Conservation (phyloP, 148 eudicot species). For the Silene latifolia region DNA sequence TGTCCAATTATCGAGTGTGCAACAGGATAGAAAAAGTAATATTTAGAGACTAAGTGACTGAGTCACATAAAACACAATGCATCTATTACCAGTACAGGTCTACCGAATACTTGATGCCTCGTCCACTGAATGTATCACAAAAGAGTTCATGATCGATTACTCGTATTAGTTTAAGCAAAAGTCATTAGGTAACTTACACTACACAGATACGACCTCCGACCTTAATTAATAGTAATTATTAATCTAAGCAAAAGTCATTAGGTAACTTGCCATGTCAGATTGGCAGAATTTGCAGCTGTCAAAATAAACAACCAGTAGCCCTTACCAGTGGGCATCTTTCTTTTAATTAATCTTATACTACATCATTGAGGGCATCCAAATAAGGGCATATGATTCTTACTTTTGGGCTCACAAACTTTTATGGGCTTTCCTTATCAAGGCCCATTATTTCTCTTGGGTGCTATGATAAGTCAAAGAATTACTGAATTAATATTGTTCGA, state of each 20-base stretch:
- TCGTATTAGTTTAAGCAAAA: not conserved
- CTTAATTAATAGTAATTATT: not conserved
- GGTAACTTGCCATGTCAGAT: slow-evolving; percentile 3
- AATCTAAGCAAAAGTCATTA: slow-evolving; percentile 9
- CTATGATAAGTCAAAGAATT: slow-evolving; percentile 12
- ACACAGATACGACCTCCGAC: too few relatives aligned
- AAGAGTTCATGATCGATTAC: not conserved
- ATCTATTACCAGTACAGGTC: slow-evolving; percentile 9
- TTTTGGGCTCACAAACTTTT: slow-evolving; percentile 28
- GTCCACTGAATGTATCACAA: slow-evolving; percentile 17
- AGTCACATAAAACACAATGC: not conserved
- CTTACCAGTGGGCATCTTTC: slow-evolving; percentile 24
- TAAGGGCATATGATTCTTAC: slow-evolving; percentile 22
- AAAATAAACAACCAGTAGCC: slow-evolving; percentile 18
- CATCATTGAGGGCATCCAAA: slow-evolving; percentile 18
- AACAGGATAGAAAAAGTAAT: too few relatives aligned
- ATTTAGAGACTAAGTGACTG: not conserved
- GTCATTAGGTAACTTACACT: slow-evolving; percentile 6
- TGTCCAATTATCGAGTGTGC: too few relatives aligned
- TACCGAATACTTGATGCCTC: slow-evolving; percentile 19
- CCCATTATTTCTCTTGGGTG: not conserved
- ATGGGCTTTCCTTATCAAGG: slow-evolving; percentile 19
- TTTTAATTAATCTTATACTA: slow-evolving; percentile 14
- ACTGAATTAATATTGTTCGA: not conserved
- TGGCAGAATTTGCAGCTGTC: slow-evolving; percentile 14